Evolutionary conservation across 1,284 basidiomycete species (phyloP), one percentile per base, ranked within the genome.

Genomic region (Ceratobasidium sp.): DNA sequence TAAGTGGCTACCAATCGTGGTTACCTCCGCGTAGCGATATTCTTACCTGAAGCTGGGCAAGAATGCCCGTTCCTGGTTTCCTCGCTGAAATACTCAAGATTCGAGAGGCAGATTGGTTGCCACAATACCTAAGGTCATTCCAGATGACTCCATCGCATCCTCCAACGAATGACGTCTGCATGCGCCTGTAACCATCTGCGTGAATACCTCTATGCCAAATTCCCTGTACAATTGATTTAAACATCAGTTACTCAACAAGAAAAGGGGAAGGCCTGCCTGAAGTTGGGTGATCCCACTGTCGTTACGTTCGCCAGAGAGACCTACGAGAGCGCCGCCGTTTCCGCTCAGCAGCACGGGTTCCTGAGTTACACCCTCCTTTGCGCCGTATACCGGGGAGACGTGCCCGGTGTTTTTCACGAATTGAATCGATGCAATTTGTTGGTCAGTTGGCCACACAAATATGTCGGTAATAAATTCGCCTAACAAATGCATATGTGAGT

Each of bases 401-500:
- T 42, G 54, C 22, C 54, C 54, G 10, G n/a, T 35, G 34, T 29
- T 56, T 32, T 35, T 56, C 17, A 56, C 34, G 13, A 38, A 40
- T 32, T n/a, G 34, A 17, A 56, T 29, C 35, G 27, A 27, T 13
- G 7, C n/a, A 25, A 56, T 56, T 25, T 25, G 13, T n/a, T 38
- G 2, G 20, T 17, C n/a, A 17, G 29, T 32, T 7, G 35, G 32
- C 54, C 54, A 56, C 7, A 56, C 54, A 25, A 56, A 56, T 6
- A 56, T n/a, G n/a, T 56, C 35, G 8, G 54, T 56, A 38, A 56
- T 56, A 40, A 25, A 38, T 56, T 56, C 54, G 13, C 22, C 54
- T 56, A n/a, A n/a, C 17, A 20, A 25, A 7, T 8, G 3, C 15
- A 20, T 38, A 22, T 7, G 13, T 56, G 8, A 10, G n/a, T 8